Evolutionary conservation across 441 rosid species (phyloP).

Genomic region (Jatropha podagrica): DNA sequence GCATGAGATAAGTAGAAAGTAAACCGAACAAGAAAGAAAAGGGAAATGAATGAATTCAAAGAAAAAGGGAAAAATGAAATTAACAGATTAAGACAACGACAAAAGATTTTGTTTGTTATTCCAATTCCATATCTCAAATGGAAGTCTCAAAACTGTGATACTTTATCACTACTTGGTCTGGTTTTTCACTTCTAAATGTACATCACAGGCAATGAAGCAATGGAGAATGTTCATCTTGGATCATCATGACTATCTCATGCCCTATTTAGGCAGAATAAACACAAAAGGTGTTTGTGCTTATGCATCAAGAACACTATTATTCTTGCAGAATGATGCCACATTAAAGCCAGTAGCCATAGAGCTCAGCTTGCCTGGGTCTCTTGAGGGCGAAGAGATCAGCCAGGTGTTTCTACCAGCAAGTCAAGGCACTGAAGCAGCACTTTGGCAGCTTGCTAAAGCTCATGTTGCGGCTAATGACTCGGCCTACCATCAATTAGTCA

Average conservation of each 20-base stretch:
- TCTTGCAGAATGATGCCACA: slow-evolving; percentile 43
- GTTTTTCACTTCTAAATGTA: not conserved
- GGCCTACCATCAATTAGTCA: slow-evolving; percentile 57
- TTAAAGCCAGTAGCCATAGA: slow-evolving; percentile 69
- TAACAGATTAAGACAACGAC: not conserved
- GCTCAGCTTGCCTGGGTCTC: slow-evolving; percentile 42
- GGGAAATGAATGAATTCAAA: not conserved
- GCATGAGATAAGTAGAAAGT: not conserved
- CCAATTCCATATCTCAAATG: not conserved
- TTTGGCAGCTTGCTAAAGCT: slow-evolving; percentile 71
- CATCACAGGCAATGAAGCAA: slow-evolving; percentile 47
- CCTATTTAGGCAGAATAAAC: slow-evolving; percentile 47
- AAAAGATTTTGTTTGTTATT: not conserved
- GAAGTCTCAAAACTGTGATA: not conserved
- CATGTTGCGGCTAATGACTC: slow-evolving; percentile 71
- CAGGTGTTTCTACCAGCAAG: slow-evolving; percentile 50
- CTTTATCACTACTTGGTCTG: not conserved
- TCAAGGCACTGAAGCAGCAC: slow-evolving; percentile 55
- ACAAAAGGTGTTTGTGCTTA: slow-evolving; percentile 44
- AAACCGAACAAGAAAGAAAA: not conserved
- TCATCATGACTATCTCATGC: slow-evolving; percentile 71
- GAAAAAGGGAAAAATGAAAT: no score
- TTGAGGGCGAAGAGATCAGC: not conserved
- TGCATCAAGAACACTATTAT: slow-evolving; percentile 58
- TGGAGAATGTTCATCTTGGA: slow-evolving; percentile 60